These are phyloP conservation scores for Pythium phragmiticola DNA, from an alignment of 352 stramenopile genomes.

Conservation along the genomic window DNA sequence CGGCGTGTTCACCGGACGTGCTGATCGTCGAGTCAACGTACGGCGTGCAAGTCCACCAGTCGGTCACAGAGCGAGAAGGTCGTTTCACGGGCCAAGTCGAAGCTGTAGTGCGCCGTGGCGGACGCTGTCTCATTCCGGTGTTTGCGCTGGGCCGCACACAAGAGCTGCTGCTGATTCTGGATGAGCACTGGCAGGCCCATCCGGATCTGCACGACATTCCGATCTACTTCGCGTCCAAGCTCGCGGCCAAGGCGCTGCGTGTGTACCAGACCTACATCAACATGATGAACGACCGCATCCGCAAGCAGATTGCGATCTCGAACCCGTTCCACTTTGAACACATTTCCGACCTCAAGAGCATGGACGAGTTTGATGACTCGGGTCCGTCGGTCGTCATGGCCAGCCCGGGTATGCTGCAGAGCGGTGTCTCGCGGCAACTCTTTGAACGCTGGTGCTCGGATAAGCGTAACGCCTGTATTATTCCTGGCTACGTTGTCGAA, in stretches of 20 bases:
- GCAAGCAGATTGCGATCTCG: slow-evolving; percentile 96
- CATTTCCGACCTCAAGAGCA: slow-evolving; percentile 96
- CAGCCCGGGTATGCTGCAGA: slow-evolving; percentile 98
- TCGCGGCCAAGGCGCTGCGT: slow-evolving; percentile 94
- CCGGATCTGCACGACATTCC: slow-evolving; percentile 95
- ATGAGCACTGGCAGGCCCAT: slow-evolving; percentile 98
- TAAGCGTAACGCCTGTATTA: slow-evolving; percentile 98
- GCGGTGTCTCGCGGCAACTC: slow-evolving; percentile 95
- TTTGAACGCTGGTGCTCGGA: slow-evolving; percentile 98
- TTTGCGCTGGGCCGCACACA: slow-evolving; percentile 98
- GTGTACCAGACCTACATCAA: slow-evolving; percentile 99
- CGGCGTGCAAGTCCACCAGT: slow-evolving; percentile 97
- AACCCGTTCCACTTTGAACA: slow-evolving; percentile 98
- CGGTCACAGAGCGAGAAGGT: slow-evolving; percentile 94
- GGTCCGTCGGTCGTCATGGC: slow-evolving; percentile 98
- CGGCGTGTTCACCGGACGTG: slow-evolving; percentile 92
- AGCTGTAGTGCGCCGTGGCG: slow-evolving; percentile 94
- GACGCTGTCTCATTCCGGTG: slow-evolving; percentile 97
- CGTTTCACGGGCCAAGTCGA: slow-evolving; percentile 97
- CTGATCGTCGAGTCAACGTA: slow-evolving; percentile 99
- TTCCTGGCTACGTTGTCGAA: slow-evolving; percentile 99
- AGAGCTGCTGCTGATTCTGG: slow-evolving; percentile 98
- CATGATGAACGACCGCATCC: slow-evolving; percentile 99
- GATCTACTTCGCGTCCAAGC: slow-evolving; percentile 98
- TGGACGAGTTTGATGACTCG: slow-evolving; percentile 97